Evolutionary conservation across 495 filamentous ascomycete genomes (phyloP).

Genomic region (Cairneyella variabilis): DNA sequence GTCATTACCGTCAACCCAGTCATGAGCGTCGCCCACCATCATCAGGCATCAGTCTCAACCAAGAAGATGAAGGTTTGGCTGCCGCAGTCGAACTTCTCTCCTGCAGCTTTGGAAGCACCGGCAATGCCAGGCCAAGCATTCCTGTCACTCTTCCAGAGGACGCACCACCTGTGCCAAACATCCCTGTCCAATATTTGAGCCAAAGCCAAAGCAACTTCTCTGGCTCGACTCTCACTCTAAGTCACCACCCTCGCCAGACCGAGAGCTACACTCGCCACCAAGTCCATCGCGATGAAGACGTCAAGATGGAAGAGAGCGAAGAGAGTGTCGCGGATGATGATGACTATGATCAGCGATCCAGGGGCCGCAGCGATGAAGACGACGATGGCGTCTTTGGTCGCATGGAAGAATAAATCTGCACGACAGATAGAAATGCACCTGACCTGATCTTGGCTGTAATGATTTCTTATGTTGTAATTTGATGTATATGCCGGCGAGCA

Average conservation of each 20-base stretch:
- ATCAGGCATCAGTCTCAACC: slow-evolving; percentile 55
- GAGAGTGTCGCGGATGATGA: slow-evolving; percentile 73
- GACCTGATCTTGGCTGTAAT: background rate
- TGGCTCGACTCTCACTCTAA: slow-evolving; percentile 27
- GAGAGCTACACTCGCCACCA: slow-evolving; percentile 35
- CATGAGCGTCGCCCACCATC: slow-evolving; percentile 57
- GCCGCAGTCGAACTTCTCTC: slow-evolving; percentile 84
- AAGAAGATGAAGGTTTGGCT: slow-evolving; percentile 80
- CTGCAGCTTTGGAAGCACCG: slow-evolving; percentile 90
- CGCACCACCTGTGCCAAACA: slow-evolving; percentile 80
- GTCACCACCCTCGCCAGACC: slow-evolving; percentile 27
- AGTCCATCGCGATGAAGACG: slow-evolving; percentile 44
- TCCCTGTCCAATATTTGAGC: slow-evolving; percentile 66
- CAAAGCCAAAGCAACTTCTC: slow-evolving; percentile 45
- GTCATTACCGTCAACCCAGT: slow-evolving; percentile 53
- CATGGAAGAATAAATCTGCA: slow-evolving; percentile 76
- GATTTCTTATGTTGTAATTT: slow-evolving; percentile 26
- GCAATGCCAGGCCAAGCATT: slow-evolving; percentile 68
- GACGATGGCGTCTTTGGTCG: slow-evolving; percentile 93
- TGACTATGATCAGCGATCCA: slow-evolving; percentile 62
- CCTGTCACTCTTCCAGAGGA: slow-evolving; percentile 68
- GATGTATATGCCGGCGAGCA: slow-evolving; percentile 23
- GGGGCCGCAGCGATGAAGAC: slow-evolving; percentile 75
- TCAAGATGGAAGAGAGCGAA: slow-evolving; percentile 66
- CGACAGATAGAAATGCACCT: background rate